phyloP scores from a whole-genome alignment of 176 grass and related monocot species.

The Cenchrus americanus region DNA sequence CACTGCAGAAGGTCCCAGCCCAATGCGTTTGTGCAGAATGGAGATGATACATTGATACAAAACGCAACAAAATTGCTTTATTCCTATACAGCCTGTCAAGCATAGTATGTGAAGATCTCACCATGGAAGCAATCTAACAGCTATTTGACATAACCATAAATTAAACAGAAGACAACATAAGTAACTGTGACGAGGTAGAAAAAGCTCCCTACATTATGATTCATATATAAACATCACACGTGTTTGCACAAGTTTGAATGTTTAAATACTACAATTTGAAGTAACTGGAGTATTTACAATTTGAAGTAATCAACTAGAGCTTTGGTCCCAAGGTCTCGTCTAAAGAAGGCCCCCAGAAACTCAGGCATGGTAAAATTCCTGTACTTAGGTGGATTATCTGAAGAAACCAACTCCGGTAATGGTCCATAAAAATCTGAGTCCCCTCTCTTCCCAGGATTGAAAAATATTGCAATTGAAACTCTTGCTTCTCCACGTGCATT shows the following conservation, averaged over 20 bases:
- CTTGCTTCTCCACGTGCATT: constrained; percentile 57
- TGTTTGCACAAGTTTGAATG: neutral
- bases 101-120: neutral
- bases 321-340: constrained; percentile 62
- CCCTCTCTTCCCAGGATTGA: constrained; percentile 63
- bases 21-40: neutral
- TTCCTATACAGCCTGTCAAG: neutral
- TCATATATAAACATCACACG: neutral
- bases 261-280: neutral
- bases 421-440: constrained; percentile 67
- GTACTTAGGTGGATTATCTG: constrained; percentile 53
- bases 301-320: constrained; percentile 68
- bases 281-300: constrained; percentile 37
- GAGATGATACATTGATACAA: no score
- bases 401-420: constrained; percentile 57
- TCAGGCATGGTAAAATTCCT: constrained; percentile 66
- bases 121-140: neutral
- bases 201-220: neutral
- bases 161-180: neutral
- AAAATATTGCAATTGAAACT: constrained; percentile 72
- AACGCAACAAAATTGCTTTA: no score
- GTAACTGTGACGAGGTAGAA: neutral
- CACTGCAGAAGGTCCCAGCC: no score
- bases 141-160: neutral
- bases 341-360: constrained; percentile 70